Evolutionary conservation across 2,329 filamentous ascomycete species (phyloP).

Genomic region (Xenosphaeropsis pyriputrescens): DNA sequence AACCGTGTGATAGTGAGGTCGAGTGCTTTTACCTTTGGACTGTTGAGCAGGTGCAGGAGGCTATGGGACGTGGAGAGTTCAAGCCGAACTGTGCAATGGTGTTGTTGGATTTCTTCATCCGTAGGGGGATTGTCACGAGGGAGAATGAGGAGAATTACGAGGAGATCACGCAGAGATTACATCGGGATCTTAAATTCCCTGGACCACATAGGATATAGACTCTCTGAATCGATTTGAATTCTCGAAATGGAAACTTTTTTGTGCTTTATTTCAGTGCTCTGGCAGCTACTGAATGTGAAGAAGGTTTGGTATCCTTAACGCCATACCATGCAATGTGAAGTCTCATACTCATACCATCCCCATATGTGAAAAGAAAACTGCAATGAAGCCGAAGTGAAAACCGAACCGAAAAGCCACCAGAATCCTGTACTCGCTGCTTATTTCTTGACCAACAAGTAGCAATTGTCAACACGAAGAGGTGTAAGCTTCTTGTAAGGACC

Average conservation of each 20-base stretch:
- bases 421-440: slow-evolving; percentile 20
- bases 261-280: too few relatives aligned
- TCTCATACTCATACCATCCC: too few relatives aligned
- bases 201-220: slow-evolving; percentile 32
- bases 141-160: slow-evolving; percentile 69
- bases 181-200: slow-evolving; percentile 70
- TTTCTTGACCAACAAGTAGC: slow-evolving; percentile 92
- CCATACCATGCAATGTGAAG: slow-evolving; percentile 2
- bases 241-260: too few relatives aligned
- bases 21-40: slow-evolving; percentile 68
- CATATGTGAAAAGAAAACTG: too few relatives aligned
- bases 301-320: slow-evolving; percentile 11
- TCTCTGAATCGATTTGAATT: too few relatives aligned
- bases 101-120: slow-evolving; percentile 77
- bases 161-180: slow-evolving; percentile 61
- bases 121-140: slow-evolving; percentile 64
- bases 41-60: slow-evolving; percentile 59
- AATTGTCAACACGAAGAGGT: slow-evolving; percentile 78
- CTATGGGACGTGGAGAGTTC: slow-evolving; percentile 60
- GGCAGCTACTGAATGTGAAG: too few relatives aligned
- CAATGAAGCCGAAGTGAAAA: slow-evolving; percentile 1
- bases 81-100: slow-evolving; percentile 87
- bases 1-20: slow-evolving; percentile 79
- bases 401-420: neutral
- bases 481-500: slow-evolving; percentile 94